Evolutionary conservation across 768 basidiomycete species (phyloP), one percentile per base, ranked within the genome.

Genomic region (Kwoniella sp.): DNA sequence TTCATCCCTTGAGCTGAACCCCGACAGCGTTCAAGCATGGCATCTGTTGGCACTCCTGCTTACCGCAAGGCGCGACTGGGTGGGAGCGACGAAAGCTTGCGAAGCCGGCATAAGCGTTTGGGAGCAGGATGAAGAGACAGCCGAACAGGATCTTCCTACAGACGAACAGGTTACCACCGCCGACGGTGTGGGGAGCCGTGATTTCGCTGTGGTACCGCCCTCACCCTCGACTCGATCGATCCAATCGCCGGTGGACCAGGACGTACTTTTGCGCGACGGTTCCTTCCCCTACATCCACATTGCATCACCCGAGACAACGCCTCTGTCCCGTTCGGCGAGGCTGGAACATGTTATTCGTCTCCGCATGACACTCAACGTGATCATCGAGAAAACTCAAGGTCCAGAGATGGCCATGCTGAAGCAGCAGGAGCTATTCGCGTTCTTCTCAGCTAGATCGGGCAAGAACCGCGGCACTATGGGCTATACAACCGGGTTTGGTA

Each of bases 1-100:
- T 5, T 65, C 77, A 3, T 87, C 90, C 0, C 82, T 93, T 2
- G 86, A 91, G 69, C 78, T 79, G 5, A 82, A 85, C 26, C 77
- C 84, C 0, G 31, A 49, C 3, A 75, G 71, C 27, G 79, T 87
- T 22, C 80, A 88, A 34, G 85, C 87, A 46, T 96, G 91, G 92
- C 93, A 96, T 73, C 80, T 96, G 14, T 79, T 96, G 0, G 89
- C 87, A 0, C 76, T 96, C 4, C 73, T 93, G 10, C 78, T 92
- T n/a, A 83, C 84, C 0, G 84, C 86, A 8, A 77, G 79, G 25
- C 88, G 86, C 57, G 84, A 89, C 59, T 89, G 88, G 87, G 75
- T 74, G 28, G 86, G 84, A 10, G 89, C 92, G 0, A 77, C 77
- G 27, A 83, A 83, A 53, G 83, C 91, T 3, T 73, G 92, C 32